Evolutionary conservation across 1,284 basidiomycete species (phyloP).

Genomic region (Retiboletus fuscus): DNA sequence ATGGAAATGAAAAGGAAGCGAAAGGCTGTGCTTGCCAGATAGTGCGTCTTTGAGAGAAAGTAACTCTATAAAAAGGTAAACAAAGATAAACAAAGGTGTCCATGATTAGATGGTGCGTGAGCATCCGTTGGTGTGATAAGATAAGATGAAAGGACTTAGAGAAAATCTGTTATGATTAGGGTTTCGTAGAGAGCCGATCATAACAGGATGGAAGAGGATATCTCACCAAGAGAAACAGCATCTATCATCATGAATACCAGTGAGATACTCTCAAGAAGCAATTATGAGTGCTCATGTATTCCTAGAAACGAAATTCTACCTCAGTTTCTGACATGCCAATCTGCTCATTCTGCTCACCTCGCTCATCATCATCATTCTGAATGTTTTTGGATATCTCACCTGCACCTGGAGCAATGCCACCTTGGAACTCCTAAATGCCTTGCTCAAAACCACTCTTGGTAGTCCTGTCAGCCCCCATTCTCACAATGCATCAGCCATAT

Average conservation of each 20-base stretch:
- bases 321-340: neutral
- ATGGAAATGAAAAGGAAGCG: too few relatives aligned
- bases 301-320: neutral
- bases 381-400: neutral
- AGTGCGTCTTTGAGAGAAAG: too few relatives aligned
- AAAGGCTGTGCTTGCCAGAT: too few relatives aligned
- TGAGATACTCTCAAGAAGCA: neutral
- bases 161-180: too few relatives aligned
- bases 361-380: neutral
- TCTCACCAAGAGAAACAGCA: neutral
- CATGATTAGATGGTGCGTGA: too few relatives aligned
- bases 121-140: too few relatives aligned
- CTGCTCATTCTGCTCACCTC: neutral
- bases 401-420: neutral
- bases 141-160: too few relatives aligned
- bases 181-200: too few relatives aligned
- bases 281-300: neutral
- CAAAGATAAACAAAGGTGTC: too few relatives aligned
- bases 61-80: too few relatives aligned
- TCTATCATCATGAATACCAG: neutral
- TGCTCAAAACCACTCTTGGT: neutral
- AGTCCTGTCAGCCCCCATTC: neutral
- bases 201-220: neutral
- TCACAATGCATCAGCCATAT: accelerated
- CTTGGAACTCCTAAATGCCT: neutral